phyloP scores from a whole-genome alignment of 805 yeast genomes.

The Kregervanrija fluxuum region DNA sequence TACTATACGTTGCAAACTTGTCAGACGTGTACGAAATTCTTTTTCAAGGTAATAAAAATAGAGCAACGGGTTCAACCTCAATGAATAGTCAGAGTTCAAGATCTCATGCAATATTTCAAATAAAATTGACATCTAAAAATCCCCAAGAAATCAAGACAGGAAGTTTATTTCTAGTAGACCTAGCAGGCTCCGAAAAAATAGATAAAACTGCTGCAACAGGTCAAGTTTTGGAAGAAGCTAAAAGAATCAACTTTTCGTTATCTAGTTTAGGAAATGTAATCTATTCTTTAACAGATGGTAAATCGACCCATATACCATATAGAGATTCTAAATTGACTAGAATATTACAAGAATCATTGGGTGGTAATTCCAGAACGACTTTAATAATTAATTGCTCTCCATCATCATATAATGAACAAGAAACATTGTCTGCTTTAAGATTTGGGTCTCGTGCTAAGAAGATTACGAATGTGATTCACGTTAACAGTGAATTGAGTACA shows the following conservation, averaged over 20 bases:
- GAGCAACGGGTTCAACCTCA: conserved; percentile 55
- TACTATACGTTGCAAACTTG: conserved; percentile 49
- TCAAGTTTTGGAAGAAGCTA: conserved; percentile 71
- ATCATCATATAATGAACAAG: conserved; percentile 44
- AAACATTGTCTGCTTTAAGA: conserved; percentile 64
- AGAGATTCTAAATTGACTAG: conserved; percentile 75
- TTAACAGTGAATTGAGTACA: conserved; percentile 34
- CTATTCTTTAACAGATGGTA: conserved; percentile 65
- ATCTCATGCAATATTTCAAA: conserved; percentile 72
- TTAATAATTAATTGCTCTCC: conserved; percentile 72
- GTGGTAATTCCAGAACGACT: conserved; percentile 76
- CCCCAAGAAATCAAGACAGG: conserved; percentile 48
- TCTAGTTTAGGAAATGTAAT: conserved; percentile 78
- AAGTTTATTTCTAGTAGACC: conserved; percentile 66
- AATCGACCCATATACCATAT: conserved; percentile 60
- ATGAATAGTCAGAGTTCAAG: conserved; percentile 73
- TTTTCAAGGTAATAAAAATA: conserved; percentile 46
- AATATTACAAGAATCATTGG: conserved; percentile 69
- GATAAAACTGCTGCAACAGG: conserved; percentile 75
- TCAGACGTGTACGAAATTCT: conserved; percentile 53
- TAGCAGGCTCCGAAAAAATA: conserved; percentile 83
- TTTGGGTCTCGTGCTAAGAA: conserved; percentile 70
- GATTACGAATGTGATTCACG: conserved; percentile 57
- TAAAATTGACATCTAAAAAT: conserved; percentile 58
- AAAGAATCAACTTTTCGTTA: conserved; percentile 72